phyloP scores from a whole-genome alignment of 2,329 filamentous ascomycete genomes.

The Coniochaeta prunicola region DNA sequence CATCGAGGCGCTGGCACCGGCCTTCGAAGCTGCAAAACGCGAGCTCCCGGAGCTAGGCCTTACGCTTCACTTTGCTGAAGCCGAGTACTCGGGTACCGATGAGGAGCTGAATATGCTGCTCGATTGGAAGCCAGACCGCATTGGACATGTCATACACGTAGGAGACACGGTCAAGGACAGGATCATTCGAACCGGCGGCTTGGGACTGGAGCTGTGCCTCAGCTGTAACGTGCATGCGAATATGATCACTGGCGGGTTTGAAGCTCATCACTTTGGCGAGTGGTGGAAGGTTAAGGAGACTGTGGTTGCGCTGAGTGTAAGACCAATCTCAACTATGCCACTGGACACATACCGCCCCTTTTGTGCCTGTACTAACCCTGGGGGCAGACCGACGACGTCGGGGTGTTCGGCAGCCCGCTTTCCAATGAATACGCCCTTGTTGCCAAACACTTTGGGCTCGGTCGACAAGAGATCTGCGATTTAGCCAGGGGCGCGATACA shows the following conservation, averaged over 20 bases:
- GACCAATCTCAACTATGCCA: slow-evolving; percentile 24
- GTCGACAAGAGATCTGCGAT: slow-evolving; percentile 33
- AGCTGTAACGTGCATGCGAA: slow-evolving; percentile 75
- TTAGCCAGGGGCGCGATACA: slow-evolving; percentile 56
- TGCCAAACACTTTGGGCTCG: slow-evolving; percentile 60
- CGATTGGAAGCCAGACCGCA: slow-evolving; percentile 55
- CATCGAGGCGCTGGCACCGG: slow-evolving; percentile 49
- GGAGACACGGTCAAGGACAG: slow-evolving; percentile 49
- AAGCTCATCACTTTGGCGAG: slow-evolving; percentile 69
- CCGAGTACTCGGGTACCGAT: slow-evolving; percentile 44
- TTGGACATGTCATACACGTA: slow-evolving; percentile 77
- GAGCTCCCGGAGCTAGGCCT: slow-evolving; percentile 45
- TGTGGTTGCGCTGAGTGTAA: slow-evolving; percentile 60
- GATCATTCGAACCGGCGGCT: slow-evolving; percentile 42
- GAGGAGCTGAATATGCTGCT: slow-evolving; percentile 59
- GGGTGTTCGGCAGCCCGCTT: slow-evolving; percentile 68
- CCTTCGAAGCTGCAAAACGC: slow-evolving; percentile 49
- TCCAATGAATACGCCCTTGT: slow-evolving; percentile 73
- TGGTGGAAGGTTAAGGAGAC: slow-evolving; percentile 56
- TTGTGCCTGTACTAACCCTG: background rate
- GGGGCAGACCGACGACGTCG: slow-evolving; percentile 71
- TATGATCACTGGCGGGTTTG: slow-evolving; percentile 59
- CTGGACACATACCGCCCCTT: background rate
- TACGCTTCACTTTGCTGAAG: slow-evolving; percentile 75
- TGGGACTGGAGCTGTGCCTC: slow-evolving; percentile 70